phyloP scores from a whole-genome alignment of 2,329 filamentous ascomycete genomes.

The Clonostachys chloroleuca region DNA sequence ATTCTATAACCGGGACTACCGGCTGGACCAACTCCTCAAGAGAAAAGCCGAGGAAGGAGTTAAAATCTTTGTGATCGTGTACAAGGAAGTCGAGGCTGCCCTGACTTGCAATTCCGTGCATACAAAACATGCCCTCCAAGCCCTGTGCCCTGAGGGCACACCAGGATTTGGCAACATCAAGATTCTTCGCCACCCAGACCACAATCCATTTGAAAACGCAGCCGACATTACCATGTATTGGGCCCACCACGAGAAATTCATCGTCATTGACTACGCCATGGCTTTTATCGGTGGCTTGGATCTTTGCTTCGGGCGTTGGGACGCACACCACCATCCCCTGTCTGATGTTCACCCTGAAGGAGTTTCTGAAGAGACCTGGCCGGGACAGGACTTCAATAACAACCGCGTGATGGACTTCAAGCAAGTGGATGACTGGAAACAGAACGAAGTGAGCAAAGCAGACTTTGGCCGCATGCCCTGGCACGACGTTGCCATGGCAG shows the following conservation, averaged over 20 bases:
- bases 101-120: constrained; percentile 90
- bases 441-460: constrained; percentile 86
- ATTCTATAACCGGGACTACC: constrained; percentile 76
- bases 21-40: constrained; percentile 83
- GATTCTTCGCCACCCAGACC: constrained; percentile 87
- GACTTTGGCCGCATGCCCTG: constrained; percentile 96
- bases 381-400: constrained; percentile 97
- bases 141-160: constrained; percentile 74
- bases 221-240: constrained; percentile 97
- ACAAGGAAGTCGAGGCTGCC: constrained; percentile 79
- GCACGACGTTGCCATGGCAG: constrained; percentile 91
- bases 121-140: constrained; percentile 81
- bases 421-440: constrained; percentile 85
- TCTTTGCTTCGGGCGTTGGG: constrained; percentile 94
- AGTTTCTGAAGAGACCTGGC: constrained; percentile 80
- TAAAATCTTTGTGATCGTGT: constrained; percentile 90
- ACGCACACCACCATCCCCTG: constrained; percentile 77
- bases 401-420: constrained; percentile 96
- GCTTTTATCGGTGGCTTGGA: constrained; percentile 95
- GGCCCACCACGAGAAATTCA: constrained; percentile 97
- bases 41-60: constrained; percentile 86
- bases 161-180: constrained; percentile 85
- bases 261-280: constrained; percentile 85
- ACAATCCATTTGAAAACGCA: constrained; percentile 90
- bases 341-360: constrained; percentile 85